Evolutionary conservation across 495 filamentous ascomycete species (phyloP), one percentile per base, ranked within the genome.

Genomic region (Geopyxis carbonaria): DNA sequence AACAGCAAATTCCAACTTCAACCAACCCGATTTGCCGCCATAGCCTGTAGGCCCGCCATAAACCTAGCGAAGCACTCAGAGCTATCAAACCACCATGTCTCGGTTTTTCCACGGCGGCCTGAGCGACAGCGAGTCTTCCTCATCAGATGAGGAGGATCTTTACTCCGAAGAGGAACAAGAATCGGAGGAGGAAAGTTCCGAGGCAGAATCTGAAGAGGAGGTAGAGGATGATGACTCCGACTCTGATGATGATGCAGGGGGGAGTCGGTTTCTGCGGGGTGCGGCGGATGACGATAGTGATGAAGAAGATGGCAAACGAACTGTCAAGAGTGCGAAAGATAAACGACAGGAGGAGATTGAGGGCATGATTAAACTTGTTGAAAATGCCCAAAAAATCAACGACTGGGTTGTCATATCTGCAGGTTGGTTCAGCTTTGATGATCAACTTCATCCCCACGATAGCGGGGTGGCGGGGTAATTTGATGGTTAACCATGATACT

Each of bases 311-410:
- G 70, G 72, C 42, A 73, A 74, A 38, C 86, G 80, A 37, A 63
- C 91, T 43, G 76, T 85, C 40, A 95, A 93, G 72, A 93, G 85
- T 59, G 86, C 84, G 37, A 95, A 94, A 64, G 86, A 95, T 61
- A 99, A 99, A 69, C 71, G 89, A 28, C 62, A 84, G 42, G 91
- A 93, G 55, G 91, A 93, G 56, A 68, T 99, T 43, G 91, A 95
- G 61, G 71, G 73, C 31, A 92, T 75, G 30, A 78, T 94, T 41
- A 75, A 76, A 55, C 62, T 76, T 43, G 95, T 95, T 45, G 86
- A 93, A 49, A 99, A 99, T 66, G 84, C 81, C 10, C 66, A 86
- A 58, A 94, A 91, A 70, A 99, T 95, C 52, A 80, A 78, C 56
- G 91, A 99, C 60, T 99, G 89, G 89, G 76, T 76, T 47, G 73